Percentiles rank a stretch among this genome's conserved stretches.
phyloP scores from a whole-genome alignment of 257 asterid species.

The Plantago ovata region DNA sequence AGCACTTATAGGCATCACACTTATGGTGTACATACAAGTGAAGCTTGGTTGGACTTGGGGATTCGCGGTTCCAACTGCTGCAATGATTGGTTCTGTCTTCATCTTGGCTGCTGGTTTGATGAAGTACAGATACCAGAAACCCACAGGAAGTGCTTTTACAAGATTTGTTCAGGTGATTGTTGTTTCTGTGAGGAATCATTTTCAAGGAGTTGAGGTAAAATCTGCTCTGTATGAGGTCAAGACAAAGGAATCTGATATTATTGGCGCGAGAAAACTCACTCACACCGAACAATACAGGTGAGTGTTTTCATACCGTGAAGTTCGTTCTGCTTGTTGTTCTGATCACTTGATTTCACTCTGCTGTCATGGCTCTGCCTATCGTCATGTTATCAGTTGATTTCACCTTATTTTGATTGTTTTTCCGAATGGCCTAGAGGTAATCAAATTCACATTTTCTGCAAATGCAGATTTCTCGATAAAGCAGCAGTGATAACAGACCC shows the following conservation, averaged over 20 bases:
- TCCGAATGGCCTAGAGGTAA: neutral
- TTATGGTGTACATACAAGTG: slow-evolving; percentile 55
- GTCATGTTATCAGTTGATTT: neutral
- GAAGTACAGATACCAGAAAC: slow-evolving; percentile 67
- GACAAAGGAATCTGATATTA: slow-evolving; percentile 48
- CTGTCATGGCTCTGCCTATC: neutral
- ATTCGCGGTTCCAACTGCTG: slow-evolving; percentile 51
- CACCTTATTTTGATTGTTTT: no score
- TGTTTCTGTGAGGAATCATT: slow-evolving; percentile 48
- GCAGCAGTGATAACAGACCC: slow-evolving; percentile 39
- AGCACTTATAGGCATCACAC: slow-evolving; percentile 66
- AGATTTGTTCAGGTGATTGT: slow-evolving; percentile 63
- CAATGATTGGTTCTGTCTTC: slow-evolving; percentile 42
- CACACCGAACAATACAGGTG: slow-evolving; percentile 67
- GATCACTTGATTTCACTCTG: neutral
- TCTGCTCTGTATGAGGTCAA: slow-evolving; percentile 49
- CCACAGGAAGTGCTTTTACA: slow-evolving; percentile 78
- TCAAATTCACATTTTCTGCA: neutral
- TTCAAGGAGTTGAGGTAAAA: slow-evolving; percentile 36
- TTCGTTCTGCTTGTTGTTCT: neutral
- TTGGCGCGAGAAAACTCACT: slow-evolving; percentile 55
- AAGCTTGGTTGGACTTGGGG: slow-evolving; percentile 76
- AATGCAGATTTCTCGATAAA: slow-evolving; percentile 44
- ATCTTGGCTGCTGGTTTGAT: slow-evolving; percentile 41
- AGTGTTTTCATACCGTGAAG: neutral